Base-by-base conservation (phyloP, 2,329 filamentous ascomycete species). In the Delphinella strobiligena region DNA sequence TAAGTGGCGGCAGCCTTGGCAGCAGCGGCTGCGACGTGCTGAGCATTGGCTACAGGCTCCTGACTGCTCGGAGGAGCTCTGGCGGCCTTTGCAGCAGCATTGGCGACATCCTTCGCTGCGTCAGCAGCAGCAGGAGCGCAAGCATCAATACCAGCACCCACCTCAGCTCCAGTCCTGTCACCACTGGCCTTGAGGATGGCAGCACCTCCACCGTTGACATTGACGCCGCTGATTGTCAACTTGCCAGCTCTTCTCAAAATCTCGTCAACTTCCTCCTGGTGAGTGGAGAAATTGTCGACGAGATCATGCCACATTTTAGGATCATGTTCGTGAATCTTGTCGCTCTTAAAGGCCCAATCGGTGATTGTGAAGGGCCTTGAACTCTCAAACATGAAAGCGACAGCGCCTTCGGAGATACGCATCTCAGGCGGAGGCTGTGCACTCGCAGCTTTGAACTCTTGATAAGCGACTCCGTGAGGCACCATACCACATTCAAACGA, bases 341-440 rank as follows among this genome's bases (percentile, higher is more conserved):
- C 55, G 56, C 35, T 30, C 19, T 15, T 46, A 22, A 41, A 33
- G 12, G 44, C 44, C 38, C 38, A 46, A 29, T 46, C n/a, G 4
- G 40, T 39, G 12, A 43, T 37, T 14, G 40, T 44, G 22, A 45
- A 43, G 2, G n/a, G 24, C 7, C 31, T 19, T 38, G 34, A 51
- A 54, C 54, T 52, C 37, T 61, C 60, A 10, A 68, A 48, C 11
- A 67, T 66, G 47, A 56, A 63, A 37, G 65, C 57, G 3, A 64
- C 61, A 22, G 59, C 53, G 34, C 61, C 63, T 40, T 62, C 58
- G 32, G 65, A 62, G 7, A 63, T 56, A 34, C 56, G 54, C 59
- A 64, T 65, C 44, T 66, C 64, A 41, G 60, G 72, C 54, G 59
- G 59, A 36, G 73, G 58, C 38, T 70, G 55, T 2, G 64, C 69